phyloP scores from a whole-genome alignment of 2,329 filamentous ascomycete genomes.

The Phyllosticta citrichinensis region DNA sequence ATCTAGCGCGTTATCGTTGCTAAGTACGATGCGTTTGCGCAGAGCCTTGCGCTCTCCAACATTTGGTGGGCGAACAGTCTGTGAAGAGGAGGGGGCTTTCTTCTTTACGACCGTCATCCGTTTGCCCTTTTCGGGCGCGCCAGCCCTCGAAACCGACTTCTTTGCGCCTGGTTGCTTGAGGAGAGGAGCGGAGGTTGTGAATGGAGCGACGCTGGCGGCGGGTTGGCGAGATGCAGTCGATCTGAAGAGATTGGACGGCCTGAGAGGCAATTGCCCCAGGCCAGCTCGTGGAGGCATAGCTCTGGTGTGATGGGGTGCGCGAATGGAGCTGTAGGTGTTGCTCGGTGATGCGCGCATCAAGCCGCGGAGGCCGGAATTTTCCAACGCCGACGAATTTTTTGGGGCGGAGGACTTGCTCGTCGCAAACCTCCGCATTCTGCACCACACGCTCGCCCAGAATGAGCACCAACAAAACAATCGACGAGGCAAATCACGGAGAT shows the following conservation, averaged over 20 bases:
- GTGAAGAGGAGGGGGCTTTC: slow-evolving; percentile 2
- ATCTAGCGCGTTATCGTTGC: slow-evolving; percentile 84
- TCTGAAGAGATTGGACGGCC: slow-evolving; percentile 18
- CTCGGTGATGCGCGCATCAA: neutral
- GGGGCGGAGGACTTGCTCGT: neutral
- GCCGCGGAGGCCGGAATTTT: slow-evolving; percentile 5
- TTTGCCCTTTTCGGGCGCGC: slow-evolving; percentile 25
- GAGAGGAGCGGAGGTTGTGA: slow-evolving; percentile 25
- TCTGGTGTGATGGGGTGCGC: slow-evolving; percentile 1
- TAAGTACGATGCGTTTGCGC: slow-evolving; percentile 81
- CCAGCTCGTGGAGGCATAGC: slow-evolving; percentile 19
- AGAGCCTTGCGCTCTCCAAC: slow-evolving; percentile 78
- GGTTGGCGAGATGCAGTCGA: slow-evolving; percentile 8
- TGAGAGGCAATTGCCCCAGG: slow-evolving; percentile 5
- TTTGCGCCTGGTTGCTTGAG: slow-evolving; percentile 18
- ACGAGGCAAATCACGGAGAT: slow-evolving; percentile 13
- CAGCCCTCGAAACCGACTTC: slow-evolving; percentile 18
- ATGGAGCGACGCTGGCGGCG: slow-evolving; percentile 13
- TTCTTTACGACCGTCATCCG: slow-evolving; percentile 34
- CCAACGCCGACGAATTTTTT: slow-evolving; percentile 7
- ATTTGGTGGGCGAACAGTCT: slow-evolving; percentile 46
- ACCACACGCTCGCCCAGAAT: neutral
- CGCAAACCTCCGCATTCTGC: neutral
- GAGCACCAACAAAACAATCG: neutral
- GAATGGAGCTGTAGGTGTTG: neutral